Evolutionary conservation across 2,329 filamentous ascomycete genomes (phyloP), one percentile per base, ranked within the genome.

Genomic region (Dactylonectria macrodidyma): DNA sequence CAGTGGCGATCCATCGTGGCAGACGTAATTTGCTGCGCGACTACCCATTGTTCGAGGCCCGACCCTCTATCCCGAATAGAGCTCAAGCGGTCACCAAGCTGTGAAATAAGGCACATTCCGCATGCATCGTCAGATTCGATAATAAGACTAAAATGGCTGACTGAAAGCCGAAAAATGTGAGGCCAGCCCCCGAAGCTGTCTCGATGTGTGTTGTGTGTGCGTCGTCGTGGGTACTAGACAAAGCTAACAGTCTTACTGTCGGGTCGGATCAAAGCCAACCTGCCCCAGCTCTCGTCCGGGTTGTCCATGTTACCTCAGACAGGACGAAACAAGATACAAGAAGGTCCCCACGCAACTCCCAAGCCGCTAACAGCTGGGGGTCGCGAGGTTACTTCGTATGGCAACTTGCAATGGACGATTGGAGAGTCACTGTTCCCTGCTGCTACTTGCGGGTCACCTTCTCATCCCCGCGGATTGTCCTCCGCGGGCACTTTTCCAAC

Each of bases 281-380:
- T n/a, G 14, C 14, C 14, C 41, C 41, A 44, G 41, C 16, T 11
- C 41, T 11, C 41, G 41, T 19, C 47, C 55, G 46, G 38, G 47
- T 36, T 59, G 46, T 64, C 55, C 61, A 51, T 30, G 61, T 51
- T 47, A 59, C 56, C 47, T 51, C 22, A 54, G 55, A 64, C 61
- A 59, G 55, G 55, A 59, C 61, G 61, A 64, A 64, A 64, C 61
- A 59, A 46, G n/a, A 33, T 33, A 33, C 36, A 22, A 44, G 38
- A 41, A 36, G 24, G 50, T 34, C 46, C 46, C 22, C 5, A 41
- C 26, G 58, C 47, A 41, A 48, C 58, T 19, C 48, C 58, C 33
- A 60, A 60, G 47, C n/a, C 58, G 48, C 58, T 60, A 60, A 60
- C 47, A 44, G 22, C 38, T 16, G 16, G 14, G 41, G 24, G 24